phyloP scores from a whole-genome alignment of 2,329 filamentous ascomycete genomes.

The Fusarium agapanthi region DNA sequence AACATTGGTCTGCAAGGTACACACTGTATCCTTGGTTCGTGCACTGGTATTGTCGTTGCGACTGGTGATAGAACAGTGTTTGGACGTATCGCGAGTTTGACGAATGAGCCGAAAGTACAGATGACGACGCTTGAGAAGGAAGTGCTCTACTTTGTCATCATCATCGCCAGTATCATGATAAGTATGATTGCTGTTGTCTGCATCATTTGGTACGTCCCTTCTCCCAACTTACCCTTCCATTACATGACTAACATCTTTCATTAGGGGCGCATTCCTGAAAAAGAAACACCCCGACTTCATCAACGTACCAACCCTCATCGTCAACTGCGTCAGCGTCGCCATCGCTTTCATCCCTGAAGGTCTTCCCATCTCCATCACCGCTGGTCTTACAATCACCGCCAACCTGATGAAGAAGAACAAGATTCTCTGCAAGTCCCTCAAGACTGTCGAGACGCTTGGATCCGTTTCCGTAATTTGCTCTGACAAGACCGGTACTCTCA shows the following conservation, averaged over 20 bases:
- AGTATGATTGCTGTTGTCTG: conserved; percentile 72
- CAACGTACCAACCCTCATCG: conserved; percentile 74
- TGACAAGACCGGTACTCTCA: conserved; percentile 79
- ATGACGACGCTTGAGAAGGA: conserved; percentile 77
- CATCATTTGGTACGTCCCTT: conserved; percentile 46
- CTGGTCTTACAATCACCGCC: conserved; percentile 77
- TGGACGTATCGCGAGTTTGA: conserved; percentile 77
- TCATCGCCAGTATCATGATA: conserved; percentile 74
- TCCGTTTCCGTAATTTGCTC: conserved; percentile 78
- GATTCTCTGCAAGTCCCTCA: conserved; percentile 81
- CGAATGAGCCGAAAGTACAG: conserved; percentile 72
- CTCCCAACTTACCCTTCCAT: rapidly evolving
- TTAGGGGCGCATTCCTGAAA: conserved; percentile 74
- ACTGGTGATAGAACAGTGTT: conserved; percentile 80
- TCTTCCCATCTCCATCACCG: conserved; percentile 73
- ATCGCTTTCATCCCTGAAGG: conserved; percentile 82
- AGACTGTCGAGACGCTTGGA: conserved; percentile 80
- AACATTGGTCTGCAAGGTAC: conserved; percentile 83
- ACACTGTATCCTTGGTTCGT: conserved; percentile 75
- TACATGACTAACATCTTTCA: rapidly evolving
- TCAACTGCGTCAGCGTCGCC: conserved; percentile 75
- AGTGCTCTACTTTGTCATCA: conserved; percentile 78
- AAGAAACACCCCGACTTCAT: conserved; percentile 75
- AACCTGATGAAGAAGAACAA: conserved; percentile 81
- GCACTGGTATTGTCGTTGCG: conserved; percentile 72